Conservation (phyloP, 2,329 filamentous ascomycete genomes). For the Fusarium proliferatum region DNA sequence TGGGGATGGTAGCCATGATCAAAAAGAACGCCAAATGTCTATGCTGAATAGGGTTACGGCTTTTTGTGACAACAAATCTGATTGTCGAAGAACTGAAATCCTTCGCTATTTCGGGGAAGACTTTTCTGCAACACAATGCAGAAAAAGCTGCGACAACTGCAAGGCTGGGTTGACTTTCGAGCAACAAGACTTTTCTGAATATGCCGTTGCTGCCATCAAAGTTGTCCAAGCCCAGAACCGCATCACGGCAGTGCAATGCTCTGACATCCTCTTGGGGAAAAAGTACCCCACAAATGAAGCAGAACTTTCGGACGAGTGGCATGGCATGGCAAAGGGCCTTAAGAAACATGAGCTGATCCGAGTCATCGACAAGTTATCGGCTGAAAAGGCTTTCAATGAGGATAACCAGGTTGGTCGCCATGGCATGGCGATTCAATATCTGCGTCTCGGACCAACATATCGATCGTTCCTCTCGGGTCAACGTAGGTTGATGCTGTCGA, state of each 20-base stretch:
- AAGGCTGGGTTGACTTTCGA: conserved; percentile 77
- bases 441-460: conserved; percentile 61
- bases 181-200: conserved; percentile 78
- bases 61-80: conserved; percentile 88
- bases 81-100: conserved; percentile 89
- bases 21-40: conserved; percentile 83
- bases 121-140: conserved; percentile 79
- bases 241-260: conserved; percentile 81
- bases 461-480: conserved; percentile 56
- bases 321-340: conserved; percentile 75
- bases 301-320: conserved; percentile 65
- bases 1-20: conserved; percentile 78
- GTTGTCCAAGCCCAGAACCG: conserved; percentile 71
- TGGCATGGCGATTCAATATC: conserved; percentile 80
- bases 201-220: conserved; percentile 76
- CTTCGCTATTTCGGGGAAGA: conserved; percentile 93
- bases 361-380: conserved; percentile 80
- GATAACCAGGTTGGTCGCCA: conserved; percentile 63
- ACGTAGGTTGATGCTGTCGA: conserved; percentile 58
- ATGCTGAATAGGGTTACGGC: conserved; percentile 89
- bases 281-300: conserved; percentile 68
- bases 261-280: conserved; percentile 84
- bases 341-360: conserved; percentile 83
- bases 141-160: conserved; percentile 89
- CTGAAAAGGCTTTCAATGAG: conserved; percentile 79